Evolutionary conservation across 805 yeast genomes (phyloP).

Genomic region (Dipodascopsis tothii): DNA sequence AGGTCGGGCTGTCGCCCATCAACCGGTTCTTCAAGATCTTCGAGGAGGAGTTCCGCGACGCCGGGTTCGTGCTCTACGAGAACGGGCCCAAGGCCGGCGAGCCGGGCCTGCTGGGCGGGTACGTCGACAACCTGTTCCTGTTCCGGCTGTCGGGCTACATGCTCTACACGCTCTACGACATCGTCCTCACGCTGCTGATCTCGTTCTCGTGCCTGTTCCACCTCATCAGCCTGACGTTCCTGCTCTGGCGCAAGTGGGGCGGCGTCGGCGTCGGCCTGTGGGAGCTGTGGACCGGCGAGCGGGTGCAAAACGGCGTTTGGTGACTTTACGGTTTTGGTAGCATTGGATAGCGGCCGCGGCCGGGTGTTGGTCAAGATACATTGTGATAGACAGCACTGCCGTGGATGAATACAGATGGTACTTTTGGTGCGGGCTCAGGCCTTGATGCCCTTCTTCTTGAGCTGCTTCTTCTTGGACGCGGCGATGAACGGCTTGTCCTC

Average conservation of each 20-base stretch:
- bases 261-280: neutral
- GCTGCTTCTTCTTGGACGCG: neutral
- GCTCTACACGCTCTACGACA: neutral
- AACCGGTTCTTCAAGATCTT: neutral
- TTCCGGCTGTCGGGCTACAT: neutral
- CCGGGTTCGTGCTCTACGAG: neutral
- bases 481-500: conserved; percentile 5
- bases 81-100: neutral
- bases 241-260: neutral
- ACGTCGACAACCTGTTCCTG: neutral
- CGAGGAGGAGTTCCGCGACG: neutral
- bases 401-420: too few species aligned
- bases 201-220: neutral
- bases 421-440: too few species aligned
- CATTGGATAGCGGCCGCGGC: neutral
- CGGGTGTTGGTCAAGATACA: neutral
- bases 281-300: neutral
- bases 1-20: neutral
- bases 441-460: neutral
- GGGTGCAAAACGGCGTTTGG: neutral
- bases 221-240: neutral
- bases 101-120: neutral
- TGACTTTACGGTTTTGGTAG: neutral
- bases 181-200: too few species aligned
- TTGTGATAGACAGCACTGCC: too few species aligned